phyloP scores from a whole-genome alignment of 352 stramenopile genomes.

The Phytophthora cactorum region DNA sequence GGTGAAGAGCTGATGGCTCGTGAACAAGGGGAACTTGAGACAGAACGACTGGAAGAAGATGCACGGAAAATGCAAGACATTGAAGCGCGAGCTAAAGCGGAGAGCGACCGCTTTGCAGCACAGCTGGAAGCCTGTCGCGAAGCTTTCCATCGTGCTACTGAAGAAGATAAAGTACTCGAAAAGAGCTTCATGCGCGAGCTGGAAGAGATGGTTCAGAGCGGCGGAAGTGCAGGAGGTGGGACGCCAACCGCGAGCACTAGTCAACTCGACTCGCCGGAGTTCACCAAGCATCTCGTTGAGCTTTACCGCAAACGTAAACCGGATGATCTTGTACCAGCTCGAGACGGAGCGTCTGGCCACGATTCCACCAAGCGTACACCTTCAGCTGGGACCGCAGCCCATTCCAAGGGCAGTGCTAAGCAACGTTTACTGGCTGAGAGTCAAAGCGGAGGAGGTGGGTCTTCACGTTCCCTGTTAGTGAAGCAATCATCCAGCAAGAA shows the following conservation, averaged over 20 bases:
- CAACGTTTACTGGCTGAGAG: constrained; percentile 54
- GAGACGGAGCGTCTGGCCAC: constrained; percentile 13
- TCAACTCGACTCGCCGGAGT: constrained; percentile 53
- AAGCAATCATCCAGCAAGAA: constrained; percentile 31
- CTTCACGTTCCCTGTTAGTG: constrained; percentile 39
- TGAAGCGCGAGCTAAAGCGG: constrained; percentile 38
- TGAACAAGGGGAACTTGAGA: constrained; percentile 53
- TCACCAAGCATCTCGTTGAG: constrained; percentile 74
- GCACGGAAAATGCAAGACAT: constrained; percentile 24
- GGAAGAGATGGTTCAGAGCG: constrained; percentile 66
- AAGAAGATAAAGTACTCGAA: constrained; percentile 77
- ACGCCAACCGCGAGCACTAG: constrained; percentile 29
- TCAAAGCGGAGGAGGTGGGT: constrained; percentile 32
- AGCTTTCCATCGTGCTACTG: constrained; percentile 65
- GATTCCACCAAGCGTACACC: constrained; percentile 23
- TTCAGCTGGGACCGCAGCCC: constrained; percentile 14
- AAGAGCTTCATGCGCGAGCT: constrained; percentile 70
- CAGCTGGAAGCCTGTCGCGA: constrained; percentile 67
- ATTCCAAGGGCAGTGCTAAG: constrained; percentile 46
- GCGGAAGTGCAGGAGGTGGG: constrained; percentile 8
- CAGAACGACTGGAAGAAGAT: constrained; percentile 33
- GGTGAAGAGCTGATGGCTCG: constrained; percentile 55
- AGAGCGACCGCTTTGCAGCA: constrained; percentile 54
- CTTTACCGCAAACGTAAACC: constrained; percentile 79
- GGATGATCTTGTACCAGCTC: constrained; percentile 44